Evolutionary conservation across 2,329 filamentous ascomycete species (phyloP), one percentile per base, ranked within the genome.

Genomic region (Cyphellophora europaea): DNA sequence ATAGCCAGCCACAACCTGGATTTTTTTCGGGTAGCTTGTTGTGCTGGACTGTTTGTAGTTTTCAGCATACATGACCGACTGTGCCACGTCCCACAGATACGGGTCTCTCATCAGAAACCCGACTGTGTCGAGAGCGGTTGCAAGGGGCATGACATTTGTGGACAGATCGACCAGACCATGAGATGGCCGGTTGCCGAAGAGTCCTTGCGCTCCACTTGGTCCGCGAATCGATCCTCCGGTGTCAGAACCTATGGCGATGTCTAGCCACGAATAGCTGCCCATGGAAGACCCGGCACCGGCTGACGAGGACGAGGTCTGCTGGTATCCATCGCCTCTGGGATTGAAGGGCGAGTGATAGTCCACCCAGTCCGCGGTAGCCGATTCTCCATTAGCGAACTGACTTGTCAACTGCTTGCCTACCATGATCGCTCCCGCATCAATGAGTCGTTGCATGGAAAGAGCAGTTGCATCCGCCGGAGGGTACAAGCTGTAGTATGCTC

Each of bases 401-500:
- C 48, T 48, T 0, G 51, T 51, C 12, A 54, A 53, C 34, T 53
- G 52, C 31, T 60, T 58, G 0, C 59, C 59, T 1, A 63, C 50
- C 3, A 63, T 39, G 2, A 61, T 57, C 0, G 73, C 77, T 1
- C 79, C 79, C 2, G 72, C 65, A 35, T 25, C 67, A 3, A 81
- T 62, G 1, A 84, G 53, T 2, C 62, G 59, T 33, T 74, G 68
- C 0, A 77, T 63, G 2, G 69, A 60, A 0, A 65, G 49, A 0
- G 71, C 68, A 2, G 71, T 77, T 3, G 47, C 49, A 2, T 55
- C 62, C 0, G 62, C 57, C 3, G 62, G 49, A 1, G 61, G 57
- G 35, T 75, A 71, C 3, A 80, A 53, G 19, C 67, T 56, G 14
- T 66, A 67, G 62, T 70, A 81, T 2, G 74, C 69, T 19, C 71